Evolutionary conservation across 306 rosid species (phyloP).

Genomic region (Chamaecrista fasciculata): DNA sequence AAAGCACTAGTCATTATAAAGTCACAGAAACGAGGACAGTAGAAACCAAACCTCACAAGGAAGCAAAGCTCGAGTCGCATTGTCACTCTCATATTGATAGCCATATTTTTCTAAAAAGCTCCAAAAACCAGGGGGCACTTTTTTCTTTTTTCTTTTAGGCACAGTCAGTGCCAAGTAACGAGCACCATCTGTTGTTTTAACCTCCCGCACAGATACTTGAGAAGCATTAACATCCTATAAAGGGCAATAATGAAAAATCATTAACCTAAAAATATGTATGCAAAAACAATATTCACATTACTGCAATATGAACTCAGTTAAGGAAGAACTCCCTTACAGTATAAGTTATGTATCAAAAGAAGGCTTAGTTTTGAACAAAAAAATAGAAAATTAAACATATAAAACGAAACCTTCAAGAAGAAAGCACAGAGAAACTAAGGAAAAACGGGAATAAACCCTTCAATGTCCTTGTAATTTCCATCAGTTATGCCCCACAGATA

Average conservation of each 20-base stretch:
- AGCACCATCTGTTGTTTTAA: slow-evolving; percentile 70
- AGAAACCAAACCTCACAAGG: slow-evolving; percentile 78
- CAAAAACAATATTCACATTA: background rate
- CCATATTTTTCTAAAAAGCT: slow-evolving; percentile 72
- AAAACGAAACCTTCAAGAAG: background rate
- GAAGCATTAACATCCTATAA: slow-evolving; percentile 57
- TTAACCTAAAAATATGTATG: slow-evolving; percentile 10
- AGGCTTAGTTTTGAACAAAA: background rate
- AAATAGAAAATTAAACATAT: background rate
- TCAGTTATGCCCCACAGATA: slow-evolving; percentile 4
- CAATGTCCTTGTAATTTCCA: background rate
- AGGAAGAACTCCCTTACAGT: slow-evolving; percentile 8
- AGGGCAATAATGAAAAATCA: slow-evolving; percentile 1
- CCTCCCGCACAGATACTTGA: slow-evolving; percentile 66
- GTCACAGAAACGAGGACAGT: slow-evolving; percentile 24
- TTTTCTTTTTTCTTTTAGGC: slow-evolving; percentile 47
- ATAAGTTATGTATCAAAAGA: slow-evolving; percentile 8
- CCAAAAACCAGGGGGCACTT: slow-evolving; percentile 53
- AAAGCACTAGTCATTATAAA: background rate
- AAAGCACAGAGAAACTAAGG: background rate
- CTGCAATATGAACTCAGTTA: slow-evolving; percentile 11
- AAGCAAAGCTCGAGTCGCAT: slow-evolving; percentile 75
- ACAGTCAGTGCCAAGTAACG: slow-evolving; percentile 56
- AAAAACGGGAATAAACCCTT: background rate
- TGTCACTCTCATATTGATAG: slow-evolving; percentile 59